Percentiles rank a stretch among this genome's conserved stretches.
Evolutionary conservation across 495 filamentous ascomycete genomes (phyloP).

Genomic region (Aspergillus baeticus): DNA sequence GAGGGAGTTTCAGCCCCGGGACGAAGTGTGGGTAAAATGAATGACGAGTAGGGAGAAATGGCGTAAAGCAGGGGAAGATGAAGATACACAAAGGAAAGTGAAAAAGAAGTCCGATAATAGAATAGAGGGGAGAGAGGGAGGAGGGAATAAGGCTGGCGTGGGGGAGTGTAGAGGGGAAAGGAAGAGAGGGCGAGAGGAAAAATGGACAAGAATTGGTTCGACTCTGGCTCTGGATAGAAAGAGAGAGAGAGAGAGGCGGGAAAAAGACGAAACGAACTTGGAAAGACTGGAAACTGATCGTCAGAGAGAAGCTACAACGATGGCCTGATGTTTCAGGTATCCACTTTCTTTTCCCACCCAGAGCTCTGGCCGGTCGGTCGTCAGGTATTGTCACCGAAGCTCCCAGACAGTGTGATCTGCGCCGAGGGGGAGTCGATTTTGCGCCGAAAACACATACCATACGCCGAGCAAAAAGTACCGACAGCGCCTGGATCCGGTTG

Average conservation of each 20-base stretch:
- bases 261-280: slow-evolving; percentile 18
- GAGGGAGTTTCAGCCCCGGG: slow-evolving; percentile 16
- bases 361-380: neutral
- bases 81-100: slow-evolving; percentile 20
- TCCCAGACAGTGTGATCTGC: too few relatives aligned
- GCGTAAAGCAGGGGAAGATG: slow-evolving; percentile 4
- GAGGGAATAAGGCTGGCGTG: slow-evolving; percentile 20
- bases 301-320: slow-evolving; percentile 20
- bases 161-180: slow-evolving; percentile 16
- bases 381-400: slow-evolving; percentile 7
- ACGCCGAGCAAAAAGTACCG: slow-evolving; percentile 3
- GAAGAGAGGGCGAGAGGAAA: slow-evolving; percentile 17
- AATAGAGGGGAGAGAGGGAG: slow-evolving; percentile 11
- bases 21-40: slow-evolving; percentile 13
- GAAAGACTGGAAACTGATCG: slow-evolving; percentile 26
- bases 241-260: slow-evolving; percentile 16
- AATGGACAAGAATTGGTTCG: slow-evolving; percentile 25
- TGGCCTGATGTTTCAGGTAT: slow-evolving; percentile 19
- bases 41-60: slow-evolving; percentile 17
- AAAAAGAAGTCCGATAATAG: slow-evolving; percentile 18
- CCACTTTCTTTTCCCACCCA: neutral
- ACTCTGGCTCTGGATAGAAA: slow-evolving; percentile 23
- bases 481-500: slow-evolving; percentile 17
- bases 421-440: neutral
- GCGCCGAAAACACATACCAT: slow-evolving; percentile 11